A percentile compares a stretch with the other conserved stretches of the same genome.
These are phyloP conservation scores for Dalbergia cochinchinensis DNA, from an alignment of 306 rosid genomes.

Conservation along the genomic window DNA sequence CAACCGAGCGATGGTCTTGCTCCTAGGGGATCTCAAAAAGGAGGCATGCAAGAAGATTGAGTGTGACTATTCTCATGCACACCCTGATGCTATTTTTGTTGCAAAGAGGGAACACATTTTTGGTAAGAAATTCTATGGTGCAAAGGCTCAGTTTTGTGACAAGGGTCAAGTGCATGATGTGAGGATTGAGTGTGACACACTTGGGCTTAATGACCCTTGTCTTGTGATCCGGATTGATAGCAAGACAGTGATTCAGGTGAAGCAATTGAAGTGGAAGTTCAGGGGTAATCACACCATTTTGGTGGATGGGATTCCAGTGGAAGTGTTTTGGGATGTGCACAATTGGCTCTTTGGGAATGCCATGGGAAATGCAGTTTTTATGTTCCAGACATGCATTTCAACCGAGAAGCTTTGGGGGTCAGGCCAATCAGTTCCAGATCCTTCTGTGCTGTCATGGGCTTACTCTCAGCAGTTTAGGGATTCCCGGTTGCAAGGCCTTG, in stretches of 20 bases:
- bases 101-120: constrained; percentile 84
- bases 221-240: constrained; percentile 85
- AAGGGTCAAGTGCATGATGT: constrained; percentile 78
- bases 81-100: constrained; percentile 61
- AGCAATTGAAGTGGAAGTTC: constrained; percentile 89
- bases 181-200: constrained; percentile 80
- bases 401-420: constrained; percentile 63
- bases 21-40: constrained; percentile 77
- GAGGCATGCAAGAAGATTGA: constrained; percentile 72
- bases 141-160: constrained; percentile 82
- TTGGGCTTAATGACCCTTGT: constrained; percentile 68
- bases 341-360: constrained; percentile 88
- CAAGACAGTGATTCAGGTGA: constrained; percentile 77
- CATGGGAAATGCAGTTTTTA: constrained; percentile 78
- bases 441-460: constrained; percentile 63
- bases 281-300: constrained; percentile 80
- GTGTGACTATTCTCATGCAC: constrained; percentile 41
- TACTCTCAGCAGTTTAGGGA: constrained; percentile 66
- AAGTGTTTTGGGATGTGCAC: constrained; percentile 97
- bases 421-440: constrained; percentile 55
- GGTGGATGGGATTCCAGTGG: constrained; percentile 82
- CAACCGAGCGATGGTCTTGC: constrained; percentile 66
- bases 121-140: constrained; percentile 71
- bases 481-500: constrained; percentile 71
- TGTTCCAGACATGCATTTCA: constrained; percentile 82